These are phyloP conservation scores for Colletotrichum abscissum DNA, from an alignment of 2,329 filamentous ascomycete genomes.

Conservation along the genomic window DNA sequence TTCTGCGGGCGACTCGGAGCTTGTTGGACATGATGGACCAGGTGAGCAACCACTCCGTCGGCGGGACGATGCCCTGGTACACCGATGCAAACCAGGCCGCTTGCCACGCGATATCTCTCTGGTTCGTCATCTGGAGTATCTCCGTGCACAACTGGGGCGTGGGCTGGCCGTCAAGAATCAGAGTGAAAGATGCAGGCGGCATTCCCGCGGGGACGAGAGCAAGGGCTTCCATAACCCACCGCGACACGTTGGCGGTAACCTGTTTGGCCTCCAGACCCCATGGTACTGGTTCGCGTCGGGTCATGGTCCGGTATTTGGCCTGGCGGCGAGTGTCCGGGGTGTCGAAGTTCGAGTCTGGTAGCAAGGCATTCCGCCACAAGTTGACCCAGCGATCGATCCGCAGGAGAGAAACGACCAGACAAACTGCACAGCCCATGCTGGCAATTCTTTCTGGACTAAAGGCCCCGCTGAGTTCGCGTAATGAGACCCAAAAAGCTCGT, in stretches of 20 bases:
- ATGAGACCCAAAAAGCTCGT: no score
- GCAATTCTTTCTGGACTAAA: no score
- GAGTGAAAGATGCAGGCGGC: neutral
- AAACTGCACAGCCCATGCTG: no score
- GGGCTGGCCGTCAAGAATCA: constrained; percentile 1
- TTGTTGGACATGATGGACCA: no score
- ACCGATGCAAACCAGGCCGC: neutral
- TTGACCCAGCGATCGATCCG: constrained; percentile 1
- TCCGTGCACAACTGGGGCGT: neutral
- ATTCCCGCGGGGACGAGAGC: neutral
- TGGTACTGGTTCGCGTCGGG: neutral
- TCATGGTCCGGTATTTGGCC: no score
- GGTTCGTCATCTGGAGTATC: neutral
- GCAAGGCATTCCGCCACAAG: constrained; percentile 4
- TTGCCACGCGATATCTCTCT: constrained; percentile 13
- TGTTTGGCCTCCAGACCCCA: neutral
- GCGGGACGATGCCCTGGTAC: neutral
- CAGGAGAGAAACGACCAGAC: neutral
- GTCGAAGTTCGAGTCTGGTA: neutral
- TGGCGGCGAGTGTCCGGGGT: no score
- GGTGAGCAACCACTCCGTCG: neutral
- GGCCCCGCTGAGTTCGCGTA: no score
- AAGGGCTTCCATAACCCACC: constrained; percentile 11
- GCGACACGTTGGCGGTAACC: neutral
- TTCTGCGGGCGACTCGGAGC: neutral